A percentile compares a stretch with the other conserved stretches of the same genome.
phyloP scores from a whole-genome alignment of 495 filamentous ascomycete genomes.

The Cryomyces minteri region DNA sequence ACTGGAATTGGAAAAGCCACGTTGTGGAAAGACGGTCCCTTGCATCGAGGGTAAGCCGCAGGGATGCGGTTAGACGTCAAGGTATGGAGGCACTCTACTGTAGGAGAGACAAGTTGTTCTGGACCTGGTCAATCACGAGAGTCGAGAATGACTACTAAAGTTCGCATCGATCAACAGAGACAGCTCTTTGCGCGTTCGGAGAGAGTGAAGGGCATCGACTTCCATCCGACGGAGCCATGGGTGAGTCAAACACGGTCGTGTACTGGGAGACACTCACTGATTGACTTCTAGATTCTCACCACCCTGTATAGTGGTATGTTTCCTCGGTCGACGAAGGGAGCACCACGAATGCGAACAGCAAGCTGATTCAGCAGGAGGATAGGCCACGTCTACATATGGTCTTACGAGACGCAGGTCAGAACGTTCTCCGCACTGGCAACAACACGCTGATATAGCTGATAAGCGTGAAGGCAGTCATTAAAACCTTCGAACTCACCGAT shows the following conservation, averaged over 20 bases:
- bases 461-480: constrained; percentile 37
- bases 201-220: constrained; percentile 95
- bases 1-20: no score
- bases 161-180: constrained; percentile 31
- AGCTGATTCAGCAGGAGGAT: no score
- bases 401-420: constrained; percentile 80
- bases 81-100: constrained; percentile 27
- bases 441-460: no score
- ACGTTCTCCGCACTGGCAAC: no score
- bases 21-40: no score
- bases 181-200: constrained; percentile 71
- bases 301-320: constrained; percentile 63
- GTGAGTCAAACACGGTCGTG: no score
- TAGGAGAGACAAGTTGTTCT: not conserved
- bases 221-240: constrained; percentile 49
- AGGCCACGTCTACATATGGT: constrained; percentile 97
- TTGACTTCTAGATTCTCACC: constrained; percentile 43
- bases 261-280: no score
- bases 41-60: not conserved
- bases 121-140: constrained; percentile 3
- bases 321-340: no score
- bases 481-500: constrained; percentile 99
- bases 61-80: constrained; percentile 86
- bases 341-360: no score
- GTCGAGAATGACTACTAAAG: constrained; percentile 17